phyloP scores from a whole-genome alignment of 805 yeast species.

The Metschnikowia continentalis region DNA sequence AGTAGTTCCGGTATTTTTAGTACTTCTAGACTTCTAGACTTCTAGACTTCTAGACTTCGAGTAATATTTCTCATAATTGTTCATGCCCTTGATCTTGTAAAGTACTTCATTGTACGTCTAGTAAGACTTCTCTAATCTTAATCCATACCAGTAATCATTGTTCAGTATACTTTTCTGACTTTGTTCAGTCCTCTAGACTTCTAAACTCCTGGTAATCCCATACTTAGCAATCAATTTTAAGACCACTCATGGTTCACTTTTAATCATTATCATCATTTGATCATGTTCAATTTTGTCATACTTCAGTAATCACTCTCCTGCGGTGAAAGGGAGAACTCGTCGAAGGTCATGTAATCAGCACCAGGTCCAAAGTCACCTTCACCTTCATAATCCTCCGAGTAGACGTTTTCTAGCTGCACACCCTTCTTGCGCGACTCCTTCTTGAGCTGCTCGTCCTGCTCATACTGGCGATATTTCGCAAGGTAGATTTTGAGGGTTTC shows the following conservation, averaged over 20 bases:
- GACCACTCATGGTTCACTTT: neutral
- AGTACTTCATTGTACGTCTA: no score
- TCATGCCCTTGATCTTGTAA: no score
- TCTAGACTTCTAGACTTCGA: no score
- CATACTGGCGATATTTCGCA: conserved; percentile 57
- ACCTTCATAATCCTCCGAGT: conserved; percentile 3
- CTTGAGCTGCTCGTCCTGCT: conserved; percentile 13
- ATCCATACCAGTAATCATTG: no score
- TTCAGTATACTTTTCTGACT: no score
- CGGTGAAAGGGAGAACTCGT: conserved; percentile 5
- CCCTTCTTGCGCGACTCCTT: conserved; percentile 9
- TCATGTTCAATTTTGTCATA: no score
- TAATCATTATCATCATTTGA: neutral
- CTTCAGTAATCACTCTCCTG: neutral
- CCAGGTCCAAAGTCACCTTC: conserved; percentile 6
- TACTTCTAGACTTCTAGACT: no score
- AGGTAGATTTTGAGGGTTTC: conserved; percentile 65
- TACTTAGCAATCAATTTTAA: neutral
- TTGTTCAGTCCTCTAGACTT: no score
- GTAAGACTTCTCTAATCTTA: no score
- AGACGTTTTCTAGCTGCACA: neutral
- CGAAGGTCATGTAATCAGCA: conserved; percentile 8
- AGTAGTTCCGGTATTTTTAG: no score
- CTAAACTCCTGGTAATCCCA: neutral
- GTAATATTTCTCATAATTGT: no score